phyloP scores from a whole-genome alignment of 2,329 filamentous ascomycete species.

The Mycosphaerella arachidis region DNA sequence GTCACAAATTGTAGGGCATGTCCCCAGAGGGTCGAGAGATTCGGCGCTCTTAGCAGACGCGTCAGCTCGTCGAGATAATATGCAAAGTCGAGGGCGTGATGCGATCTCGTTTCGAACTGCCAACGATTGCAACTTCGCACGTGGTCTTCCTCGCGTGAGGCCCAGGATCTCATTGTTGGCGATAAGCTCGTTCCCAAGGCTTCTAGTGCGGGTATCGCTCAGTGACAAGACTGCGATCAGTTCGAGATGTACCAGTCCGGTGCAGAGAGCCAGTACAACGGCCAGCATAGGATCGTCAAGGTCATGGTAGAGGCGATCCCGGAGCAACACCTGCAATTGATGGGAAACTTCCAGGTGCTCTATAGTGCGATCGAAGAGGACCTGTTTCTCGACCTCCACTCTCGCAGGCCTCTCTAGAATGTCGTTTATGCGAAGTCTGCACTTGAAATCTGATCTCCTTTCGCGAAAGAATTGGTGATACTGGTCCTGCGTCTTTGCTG shows the following conservation, averaged over 20 bases:
- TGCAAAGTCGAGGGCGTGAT: background rate
- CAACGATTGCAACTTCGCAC: background rate
- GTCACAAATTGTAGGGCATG: background rate
- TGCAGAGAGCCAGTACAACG: background rate
- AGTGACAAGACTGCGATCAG: background rate
- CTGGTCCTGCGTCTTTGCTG: background rate
- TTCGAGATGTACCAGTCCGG: background rate
- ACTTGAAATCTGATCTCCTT: background rate
- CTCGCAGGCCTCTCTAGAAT: background rate
- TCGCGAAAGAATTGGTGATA: background rate
- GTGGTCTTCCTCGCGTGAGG: background rate
- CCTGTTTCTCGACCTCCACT: background rate
- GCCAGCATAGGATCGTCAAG: background rate
- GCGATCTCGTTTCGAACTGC: background rate
- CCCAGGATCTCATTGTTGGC: background rate
- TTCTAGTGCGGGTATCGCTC: background rate
- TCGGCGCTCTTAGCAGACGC: background rate
- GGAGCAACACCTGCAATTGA: background rate
- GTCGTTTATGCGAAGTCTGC: background rate
- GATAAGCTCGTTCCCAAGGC: background rate
- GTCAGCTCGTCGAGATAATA: background rate
- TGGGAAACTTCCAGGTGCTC: background rate
- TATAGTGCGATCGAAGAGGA: background rate
- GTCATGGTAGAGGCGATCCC: background rate
- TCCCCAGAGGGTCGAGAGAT: background rate